Evolutionary conservation across 225 moss, liverwort and hornwort species (phyloP), one percentile per base, ranked within the genome.

Genomic region (Straminergon stramineum): DNA sequence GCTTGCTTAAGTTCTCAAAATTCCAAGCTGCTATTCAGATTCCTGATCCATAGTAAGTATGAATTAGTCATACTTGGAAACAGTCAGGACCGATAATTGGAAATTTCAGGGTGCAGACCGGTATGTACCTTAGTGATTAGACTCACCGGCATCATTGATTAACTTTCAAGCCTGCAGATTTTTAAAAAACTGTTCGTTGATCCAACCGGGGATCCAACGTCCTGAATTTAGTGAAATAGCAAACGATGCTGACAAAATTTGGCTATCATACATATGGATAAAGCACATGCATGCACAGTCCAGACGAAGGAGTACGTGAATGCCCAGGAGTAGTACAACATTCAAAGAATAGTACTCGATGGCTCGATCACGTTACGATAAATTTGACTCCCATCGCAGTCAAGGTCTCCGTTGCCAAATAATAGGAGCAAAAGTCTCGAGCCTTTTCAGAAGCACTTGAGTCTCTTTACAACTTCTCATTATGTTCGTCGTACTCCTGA

Each of bases 291-390:
- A 83, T 66, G 83, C 83, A 82, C 37, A 52, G 34, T 67, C 79
- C 67, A 5, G 76, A 52, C 56, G 56, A 53, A 55, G 81, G 91
- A 85, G 88, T 81, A 75, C 91, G 88, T 91, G 91, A 91, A 81
- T 53, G 48, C 32, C 65, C 70, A 37, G 56, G 70, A 63, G 81
- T 22, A 55, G 71, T 70, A 79, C 85, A 61, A 67, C 43, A 55
- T 84, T 84, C 84, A 84, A 84, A 70, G 84, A 69, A 6, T 26
- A 14, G 69, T 56, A 75, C 83, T 89, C 89, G 75, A 85, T 41
- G 58, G 37, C n/a, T 89, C 77, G 60, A 76, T 81, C 91, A 88
- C 78, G 88, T 84, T 71, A 73, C 88, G 85, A 53, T 75, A 85
- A 63, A 79, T 83, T 84, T 87, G 88, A 91, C 81, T 75, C 85